Base-by-base conservation (phyloP, 352 stramenopile species). In the Plasmopara viticola region DNA sequence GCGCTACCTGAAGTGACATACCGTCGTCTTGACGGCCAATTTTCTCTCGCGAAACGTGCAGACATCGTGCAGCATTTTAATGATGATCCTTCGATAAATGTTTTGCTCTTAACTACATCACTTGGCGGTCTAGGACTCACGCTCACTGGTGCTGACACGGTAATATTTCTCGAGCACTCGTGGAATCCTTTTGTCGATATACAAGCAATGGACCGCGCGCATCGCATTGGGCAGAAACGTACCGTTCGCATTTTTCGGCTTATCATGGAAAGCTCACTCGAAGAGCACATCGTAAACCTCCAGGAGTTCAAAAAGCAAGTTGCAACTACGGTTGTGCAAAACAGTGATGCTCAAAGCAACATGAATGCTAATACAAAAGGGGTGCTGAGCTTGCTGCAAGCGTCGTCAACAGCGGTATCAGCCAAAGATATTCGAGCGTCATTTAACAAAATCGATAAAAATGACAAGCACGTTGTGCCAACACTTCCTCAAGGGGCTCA, bases 151-250 rank as follows among this genome's bases (percentile, higher is more conserved):
- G 96, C 96, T 4, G 94, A 98, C 66, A 98, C 89, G 0, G 96
- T 99, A 8, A 95, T 99, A 34, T 98, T 99, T 60, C 62, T 99
- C 1, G 97, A 99, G 67, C 90, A 98, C 53, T 94, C 97, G 48
- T 99, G 95, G 93, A 99, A 99, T 60, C 96, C 96, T 15, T 95
- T 96, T 62, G 85, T 97, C 31, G 96, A 99, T 62, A 41, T 98
- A 38, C 92, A 97, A 59, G 91, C 87, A 9, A 96, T 95, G 84
- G 84, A 94, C 58, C 70, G 84, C 30, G 81, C 78, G 13, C 84
- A 94, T 46, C 81, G 84, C 6, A 78, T 94, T 35, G 84, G 84
- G 0, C 84, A 94, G 52, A 77, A 62, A 28, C 67, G 66, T 37
- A 80, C 69, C 0, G 82, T 92, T 48, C 77, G 79, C 0, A 81